Conservation (phyloP, 1,139 yeast species). For the Nakaseomyces sp. region DNA sequence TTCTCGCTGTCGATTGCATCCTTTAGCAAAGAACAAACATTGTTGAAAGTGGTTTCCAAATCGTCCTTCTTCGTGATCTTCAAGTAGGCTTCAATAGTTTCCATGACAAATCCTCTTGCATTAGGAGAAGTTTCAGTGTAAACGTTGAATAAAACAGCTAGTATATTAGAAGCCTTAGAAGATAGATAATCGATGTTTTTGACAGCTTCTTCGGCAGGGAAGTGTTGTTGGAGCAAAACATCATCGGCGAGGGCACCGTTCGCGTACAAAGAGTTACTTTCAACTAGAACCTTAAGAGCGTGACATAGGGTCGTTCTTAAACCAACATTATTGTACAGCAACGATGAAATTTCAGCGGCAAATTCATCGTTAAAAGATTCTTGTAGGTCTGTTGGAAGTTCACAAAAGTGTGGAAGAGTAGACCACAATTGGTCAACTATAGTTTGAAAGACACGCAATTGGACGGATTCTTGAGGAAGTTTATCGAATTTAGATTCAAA, state of each 20-base stretch:
- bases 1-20: conserved; percentile 63
- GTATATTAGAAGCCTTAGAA: conserved; percentile 58
- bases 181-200: conserved; percentile 55
- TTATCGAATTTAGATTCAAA: conserved; percentile 38
- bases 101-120: conserved; percentile 73
- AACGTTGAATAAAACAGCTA: conserved; percentile 84
- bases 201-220: conserved; percentile 49
- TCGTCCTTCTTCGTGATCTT: conserved; percentile 62
- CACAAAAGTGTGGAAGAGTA: conserved; percentile 79
- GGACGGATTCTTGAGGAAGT: conserved; percentile 46
- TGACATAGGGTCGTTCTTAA: conserved; percentile 75
- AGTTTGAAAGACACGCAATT: conserved; percentile 69
- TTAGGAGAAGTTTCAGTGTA: conserved; percentile 81
- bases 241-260: conserved; percentile 53
- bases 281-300: conserved; percentile 68
- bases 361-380: conserved; percentile 61
- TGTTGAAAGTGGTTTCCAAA: conserved; percentile 67
- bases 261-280: conserved; percentile 58
- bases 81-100: conserved; percentile 74
- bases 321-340: conserved; percentile 65
- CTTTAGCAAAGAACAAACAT: conserved; percentile 71
- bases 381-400: conserved; percentile 67
- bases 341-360: conserved; percentile 67
- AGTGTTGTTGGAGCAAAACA: conserved; percentile 49
- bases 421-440: conserved; percentile 90